These are phyloP conservation scores for Orychophragmus violaceus DNA, from an alignment of 345 rosid genomes.

Conservation along the genomic window DNA sequence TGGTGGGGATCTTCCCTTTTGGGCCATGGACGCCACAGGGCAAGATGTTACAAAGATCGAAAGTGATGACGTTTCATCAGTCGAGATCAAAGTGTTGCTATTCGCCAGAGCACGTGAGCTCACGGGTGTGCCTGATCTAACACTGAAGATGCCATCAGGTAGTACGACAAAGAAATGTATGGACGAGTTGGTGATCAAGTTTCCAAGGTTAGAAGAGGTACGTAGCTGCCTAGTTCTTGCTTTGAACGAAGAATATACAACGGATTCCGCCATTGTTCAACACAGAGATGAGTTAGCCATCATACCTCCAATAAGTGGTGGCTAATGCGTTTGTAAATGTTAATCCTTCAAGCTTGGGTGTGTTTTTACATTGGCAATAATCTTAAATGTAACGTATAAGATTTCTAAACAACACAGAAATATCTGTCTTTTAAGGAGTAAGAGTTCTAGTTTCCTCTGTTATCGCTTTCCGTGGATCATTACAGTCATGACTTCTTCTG, in stretches of 20 bases:
- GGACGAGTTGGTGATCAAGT: conserved; percentile 47
- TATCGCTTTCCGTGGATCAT: background rate
- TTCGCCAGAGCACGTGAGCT: conserved; percentile 86
- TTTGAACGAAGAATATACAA: conserved; percentile 67
- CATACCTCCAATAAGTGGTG: conserved; percentile 98
- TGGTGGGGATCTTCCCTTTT: background rate
- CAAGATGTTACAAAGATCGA: conserved; percentile 5
- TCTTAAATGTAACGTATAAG: background rate
- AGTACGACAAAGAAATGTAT: conserved; percentile 66
- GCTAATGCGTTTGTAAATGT: conserved; percentile 31
- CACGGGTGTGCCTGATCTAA: conserved; percentile 51
- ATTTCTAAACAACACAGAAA: background rate
- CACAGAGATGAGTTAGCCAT: conserved; percentile 86
- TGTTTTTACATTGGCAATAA: background rate
- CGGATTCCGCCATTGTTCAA: conserved; percentile 46
- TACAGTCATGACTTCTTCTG: background rate
- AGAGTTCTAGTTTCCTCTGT: background rate
- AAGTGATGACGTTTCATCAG: conserved; percentile 24
- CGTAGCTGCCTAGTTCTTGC: conserved; percentile 71
- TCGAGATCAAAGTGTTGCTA: conserved; percentile 64
- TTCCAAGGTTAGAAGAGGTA: conserved; percentile 64
- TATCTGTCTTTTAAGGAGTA: background rate
- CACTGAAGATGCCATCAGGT: conserved; percentile 49
- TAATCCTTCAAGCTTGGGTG: background rate
- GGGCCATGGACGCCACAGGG: conserved; percentile 13